phyloP scores from a whole-genome alignment of 306 rosid species.

The Cicer cuneatum region DNA sequence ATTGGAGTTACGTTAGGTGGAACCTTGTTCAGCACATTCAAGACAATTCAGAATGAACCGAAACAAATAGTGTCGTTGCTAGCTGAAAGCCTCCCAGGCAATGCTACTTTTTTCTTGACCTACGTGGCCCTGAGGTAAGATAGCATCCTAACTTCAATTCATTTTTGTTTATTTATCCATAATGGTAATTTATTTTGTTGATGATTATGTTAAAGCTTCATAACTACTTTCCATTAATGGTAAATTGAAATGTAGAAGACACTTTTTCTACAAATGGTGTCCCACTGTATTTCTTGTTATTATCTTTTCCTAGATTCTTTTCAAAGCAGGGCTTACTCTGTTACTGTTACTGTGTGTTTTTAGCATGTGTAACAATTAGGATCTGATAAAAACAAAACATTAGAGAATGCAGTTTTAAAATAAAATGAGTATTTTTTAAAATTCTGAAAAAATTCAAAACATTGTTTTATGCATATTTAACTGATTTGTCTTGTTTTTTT shows the following conservation, averaged over 20 bases:
- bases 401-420: too few relatives aligned
- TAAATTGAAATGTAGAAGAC: constrained; percentile 8
- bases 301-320: background rate
- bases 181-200: constrained; percentile 10
- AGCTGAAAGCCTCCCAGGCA: constrained; percentile 73
- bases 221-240: constrained; percentile 17
- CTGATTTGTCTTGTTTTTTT: constrained; percentile 25
- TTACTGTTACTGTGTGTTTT: background rate
- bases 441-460: too few relatives aligned
- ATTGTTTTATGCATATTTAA: background rate
- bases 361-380: too few relatives aligned
- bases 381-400: too few relatives aligned
- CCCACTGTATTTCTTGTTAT: background rate
- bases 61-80: constrained; percentile 48
- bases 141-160: constrained; percentile 29
- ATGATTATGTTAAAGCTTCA: constrained; percentile 11
- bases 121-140: constrained; percentile 92
- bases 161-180: constrained; percentile 15
- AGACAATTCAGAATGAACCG: constrained; percentile 57
- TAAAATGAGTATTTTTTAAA: too few relatives aligned
- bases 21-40: constrained; percentile 69
- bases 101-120: constrained; percentile 87
- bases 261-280: constrained; percentile 1
- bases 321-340: background rate
- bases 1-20: constrained; percentile 84